Base-by-base conservation (phyloP, 208 protist species). In the Phytomonas francai region DNA sequence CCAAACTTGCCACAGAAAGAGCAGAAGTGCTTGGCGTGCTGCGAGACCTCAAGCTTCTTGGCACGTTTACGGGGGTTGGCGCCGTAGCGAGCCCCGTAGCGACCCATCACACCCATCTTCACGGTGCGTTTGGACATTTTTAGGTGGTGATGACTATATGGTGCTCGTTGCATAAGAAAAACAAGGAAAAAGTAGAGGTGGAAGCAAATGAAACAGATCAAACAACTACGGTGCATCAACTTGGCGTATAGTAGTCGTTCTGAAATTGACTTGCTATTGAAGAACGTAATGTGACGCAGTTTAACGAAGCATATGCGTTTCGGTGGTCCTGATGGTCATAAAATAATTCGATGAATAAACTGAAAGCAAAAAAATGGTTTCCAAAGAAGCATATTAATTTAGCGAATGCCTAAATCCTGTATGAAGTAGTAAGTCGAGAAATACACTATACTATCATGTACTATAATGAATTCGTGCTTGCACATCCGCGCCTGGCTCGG, bases 61-160 rank as follows among this genome's bases (percentile, higher is more conserved):
- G 98, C 91, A 72, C 97, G 96, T 88, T 99, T 99, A 85, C 98
- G 88, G 31, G 98, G 93, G 74, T 98, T 98, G 72, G 98, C 88
- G 97, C 98, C 98, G 85, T 99, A 99, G 79, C 98, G 94, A 78
- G 97, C 97, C 76, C 97, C 98, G 83, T 99, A 99, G 90, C 99
- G 99, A 67, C 98, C 98, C 84, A 97, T 97, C 76, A 99, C 94
- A 78, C 98, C 98, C 88, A 99, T 98, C 94, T 99, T 99, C 68
- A 98, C 97, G 25, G 98, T 99, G 71, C 97, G 96, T 84, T 99
- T 99, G 62, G 94, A 80, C 97, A 97, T 97, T 60, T 65, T 59
- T 69, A 2, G 22, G 27, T 67, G 69, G 34, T 7, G 34, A 63
- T 63, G 59, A 36, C 32, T 63, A 63, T 45, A 22, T 22, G 3